phyloP scores from a whole-genome alignment of 306 rosid species.

The Glycyrrhiza uralensis region DNA sequence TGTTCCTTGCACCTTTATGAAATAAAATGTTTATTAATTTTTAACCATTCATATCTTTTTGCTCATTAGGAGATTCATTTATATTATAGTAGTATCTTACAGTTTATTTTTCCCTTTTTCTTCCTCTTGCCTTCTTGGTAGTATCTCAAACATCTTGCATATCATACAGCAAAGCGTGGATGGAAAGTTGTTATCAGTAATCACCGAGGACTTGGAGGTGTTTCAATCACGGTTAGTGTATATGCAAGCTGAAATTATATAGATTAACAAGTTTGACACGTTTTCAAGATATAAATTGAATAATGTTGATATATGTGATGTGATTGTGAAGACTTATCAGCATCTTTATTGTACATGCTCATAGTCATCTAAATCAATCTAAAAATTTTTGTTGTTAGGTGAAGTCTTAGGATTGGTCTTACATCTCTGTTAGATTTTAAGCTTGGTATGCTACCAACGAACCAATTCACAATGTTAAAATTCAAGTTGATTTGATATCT shows the following conservation, averaged over 20 bases:
- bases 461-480: neutral
- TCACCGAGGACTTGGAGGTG: slow-evolving; percentile 95
- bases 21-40: neutral
- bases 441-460: slow-evolving; percentile 3
- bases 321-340: slow-evolving; percentile 5
- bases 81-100: slow-evolving; percentile 21
- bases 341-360: neutral
- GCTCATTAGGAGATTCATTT: slow-evolving; percentile 1
- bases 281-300: slow-evolving; percentile 12
- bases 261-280: neutral
- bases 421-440: neutral
- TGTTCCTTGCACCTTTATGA: neutral
- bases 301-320: neutral
- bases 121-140: slow-evolving; percentile 31
- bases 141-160: slow-evolving; percentile 97
- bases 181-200: slow-evolving; percentile 85
- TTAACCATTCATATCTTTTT: neutral
- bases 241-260: slow-evolving; percentile 16
- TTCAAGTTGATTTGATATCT: neutral
- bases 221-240: slow-evolving; percentile 84
- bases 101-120: slow-evolving; percentile 5
- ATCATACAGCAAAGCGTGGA: slow-evolving; percentile 65
- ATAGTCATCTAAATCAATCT: neutral
- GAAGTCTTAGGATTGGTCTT: neutral
- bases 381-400: neutral